Base-by-base conservation (phyloP, 768 basidiomycete species). In the Trichaptum fuscoviolaceum region DNA sequence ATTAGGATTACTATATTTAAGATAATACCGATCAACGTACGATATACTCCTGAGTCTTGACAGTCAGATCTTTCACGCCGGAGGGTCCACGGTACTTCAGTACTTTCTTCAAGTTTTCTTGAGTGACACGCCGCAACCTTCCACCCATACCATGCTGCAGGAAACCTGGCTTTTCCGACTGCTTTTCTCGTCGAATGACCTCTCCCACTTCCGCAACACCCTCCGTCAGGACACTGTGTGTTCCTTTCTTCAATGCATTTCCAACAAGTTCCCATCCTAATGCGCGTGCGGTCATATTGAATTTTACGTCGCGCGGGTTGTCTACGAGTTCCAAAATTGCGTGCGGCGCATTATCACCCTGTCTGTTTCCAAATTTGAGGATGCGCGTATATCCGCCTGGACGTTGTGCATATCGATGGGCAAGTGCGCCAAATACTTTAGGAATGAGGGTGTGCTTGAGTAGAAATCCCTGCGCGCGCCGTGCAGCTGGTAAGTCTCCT, bases 311-410 rank as follows among this genome's bases (percentile, higher is more conserved):
- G 66, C 85, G 82, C 18, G 94, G 93, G 72, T 92, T 91, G 80
- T 99, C 97, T 34, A 99, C 96, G n/a, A 99, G 82, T 75, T 96
- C 93, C 58, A 99, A 77, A 69, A 99, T 86, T 3, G 96, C 95
- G 71, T 89, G 84, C 1, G 95, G 94, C 26, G 97, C 97, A 71
- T 96, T 93, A 80, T 99, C 97, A 17, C 96, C 95, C 65, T 79
- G 82, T 6, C 96, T 87, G 75, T 90, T 86, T n/a, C 96, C 96
- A 69, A 88, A 92, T 75, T 90, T 93, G 75, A 94, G 89, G 68
- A 99, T 89, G 25, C 97, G 89, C 6, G 96, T 99, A 80, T 98
- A 99, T 9, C 97, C 97, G 0, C 97, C 97, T 1, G 89, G 89
- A 2, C 97, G 86, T 18, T 81, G 71, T 0, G 86, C 82, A 76